phyloP scores from a whole-genome alignment of 139 green algal genomes.

The Ostreobium quekettii region DNA sequence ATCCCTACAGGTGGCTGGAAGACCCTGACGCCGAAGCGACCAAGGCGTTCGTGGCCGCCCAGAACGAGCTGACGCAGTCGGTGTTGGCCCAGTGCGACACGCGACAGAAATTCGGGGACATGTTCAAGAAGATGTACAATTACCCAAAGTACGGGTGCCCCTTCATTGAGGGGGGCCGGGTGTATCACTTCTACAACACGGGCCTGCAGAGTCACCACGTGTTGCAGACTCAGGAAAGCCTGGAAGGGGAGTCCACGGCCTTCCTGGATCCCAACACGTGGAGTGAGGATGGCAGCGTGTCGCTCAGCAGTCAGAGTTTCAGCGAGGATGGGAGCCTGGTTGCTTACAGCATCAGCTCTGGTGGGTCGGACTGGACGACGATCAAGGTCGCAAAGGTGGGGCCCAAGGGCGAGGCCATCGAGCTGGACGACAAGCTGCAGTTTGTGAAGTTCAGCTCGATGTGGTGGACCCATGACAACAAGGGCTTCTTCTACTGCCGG shows the following conservation, averaged over 20 bases:
- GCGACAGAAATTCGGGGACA: slow-evolving; percentile 41
- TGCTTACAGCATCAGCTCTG: slow-evolving; percentile 60
- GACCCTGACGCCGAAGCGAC: slow-evolving; percentile 73
- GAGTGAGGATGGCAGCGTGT: slow-evolving; percentile 59
- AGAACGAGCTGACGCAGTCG: slow-evolving; percentile 68
- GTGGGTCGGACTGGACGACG: slow-evolving; percentile 67
- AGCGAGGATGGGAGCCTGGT: slow-evolving; percentile 59
- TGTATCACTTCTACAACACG: slow-evolving; percentile 81
- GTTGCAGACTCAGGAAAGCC: slow-evolving; percentile 53
- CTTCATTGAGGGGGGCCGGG: slow-evolving; percentile 29
- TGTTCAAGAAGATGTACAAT: slow-evolving; percentile 53
- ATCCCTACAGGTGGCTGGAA: slow-evolving; percentile 82
- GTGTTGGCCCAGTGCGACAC: slow-evolving; percentile 61
- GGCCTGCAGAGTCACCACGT: slow-evolving; percentile 80
- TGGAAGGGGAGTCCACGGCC: slow-evolving; percentile 39
- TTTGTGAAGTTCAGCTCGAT: slow-evolving; percentile 77
- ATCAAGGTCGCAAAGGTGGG: slow-evolving; percentile 54
- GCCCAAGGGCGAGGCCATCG: too few species aligned
- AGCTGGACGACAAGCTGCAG: slow-evolving; percentile 66
- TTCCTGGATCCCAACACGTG: slow-evolving; percentile 90
- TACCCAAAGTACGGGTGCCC: slow-evolving; percentile 61
- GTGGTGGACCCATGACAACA: slow-evolving; percentile 80
- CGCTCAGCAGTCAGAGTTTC: slow-evolving; percentile 41
- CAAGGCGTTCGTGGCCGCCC: slow-evolving; percentile 60
- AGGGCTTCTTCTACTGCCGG: slow-evolving; percentile 84